A percentile compares a stretch with the other conserved stretches of the same genome.
These are phyloP conservation scores for Sphaerulina musiva DNA, from an alignment of 2,329 filamentous ascomycete species.

Conservation along the genomic window DNA sequence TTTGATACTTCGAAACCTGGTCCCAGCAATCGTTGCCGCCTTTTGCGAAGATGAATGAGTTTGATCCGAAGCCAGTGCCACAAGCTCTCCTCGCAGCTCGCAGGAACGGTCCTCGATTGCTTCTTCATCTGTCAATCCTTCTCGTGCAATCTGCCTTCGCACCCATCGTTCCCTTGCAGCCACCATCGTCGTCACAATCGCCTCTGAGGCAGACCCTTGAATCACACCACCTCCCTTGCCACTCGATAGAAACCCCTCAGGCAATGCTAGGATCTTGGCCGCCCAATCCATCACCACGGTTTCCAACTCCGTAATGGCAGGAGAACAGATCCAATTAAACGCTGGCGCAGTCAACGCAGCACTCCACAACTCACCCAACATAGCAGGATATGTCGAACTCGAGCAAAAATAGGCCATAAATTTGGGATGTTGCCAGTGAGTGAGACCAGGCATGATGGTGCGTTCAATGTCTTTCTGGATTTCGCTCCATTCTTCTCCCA, in stretches of 20 bases:
- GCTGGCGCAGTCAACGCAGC: slow-evolving; percentile 81
- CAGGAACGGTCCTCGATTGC: slow-evolving; percentile 66
- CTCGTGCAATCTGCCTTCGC: slow-evolving; percentile 50
- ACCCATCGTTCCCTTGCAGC: slow-evolving; percentile 78
- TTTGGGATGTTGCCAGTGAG: slow-evolving; percentile 89
- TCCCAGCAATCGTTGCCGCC: slow-evolving; percentile 76
- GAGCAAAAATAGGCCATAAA: slow-evolving; percentile 97
- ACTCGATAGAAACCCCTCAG: slow-evolving; percentile 65
- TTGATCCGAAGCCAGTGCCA: slow-evolving; percentile 72
- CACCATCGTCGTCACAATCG: slow-evolving; percentile 77
- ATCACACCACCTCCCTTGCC: slow-evolving; percentile 85
- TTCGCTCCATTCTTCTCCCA: slow-evolving; percentile 65
- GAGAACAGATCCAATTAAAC: slow-evolving; percentile 96
- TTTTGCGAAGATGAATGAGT: slow-evolving; percentile 83
- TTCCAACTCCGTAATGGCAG: slow-evolving; percentile 87
- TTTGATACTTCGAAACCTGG: slow-evolving; percentile 67
- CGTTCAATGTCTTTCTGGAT: slow-evolving; percentile 79
- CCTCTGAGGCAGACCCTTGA: slow-evolving; percentile 83
- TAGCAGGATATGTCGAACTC: slow-evolving; percentile 70
- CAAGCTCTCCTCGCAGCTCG: slow-evolving; percentile 61
- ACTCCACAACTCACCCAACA: slow-evolving; percentile 88
- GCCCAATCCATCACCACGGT: slow-evolving; percentile 92
- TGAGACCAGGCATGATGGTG: slow-evolving; percentile 86
- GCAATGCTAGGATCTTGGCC: slow-evolving; percentile 66
- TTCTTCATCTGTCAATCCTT: slow-evolving; percentile 39